These are phyloP conservation scores for Rhipidocladum racemiflorum DNA, from an alignment of 176 grass and related monocot species.

Conservation along the genomic window DNA sequence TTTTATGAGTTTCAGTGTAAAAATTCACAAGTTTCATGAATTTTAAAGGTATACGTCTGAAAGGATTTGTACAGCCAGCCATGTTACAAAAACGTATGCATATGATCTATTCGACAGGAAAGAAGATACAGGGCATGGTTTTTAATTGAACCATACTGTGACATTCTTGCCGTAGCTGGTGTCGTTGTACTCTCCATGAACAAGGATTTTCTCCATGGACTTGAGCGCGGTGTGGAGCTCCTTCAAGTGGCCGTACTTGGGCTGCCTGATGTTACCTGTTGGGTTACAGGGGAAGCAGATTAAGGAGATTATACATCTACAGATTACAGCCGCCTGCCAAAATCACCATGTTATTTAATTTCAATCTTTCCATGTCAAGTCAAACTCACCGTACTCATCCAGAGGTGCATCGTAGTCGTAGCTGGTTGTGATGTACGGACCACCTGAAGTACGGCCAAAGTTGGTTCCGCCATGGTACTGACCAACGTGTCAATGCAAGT, in stretches of 20 bases:
- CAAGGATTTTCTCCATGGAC: conserved; percentile 56
- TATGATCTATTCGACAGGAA: background rate
- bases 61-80: too few species aligned
- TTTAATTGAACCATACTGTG: conserved; percentile 14
- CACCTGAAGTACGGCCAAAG: conserved; percentile 65
- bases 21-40: too few species aligned
- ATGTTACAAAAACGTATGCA: background rate
- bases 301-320: background rate
- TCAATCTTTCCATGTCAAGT: background rate
- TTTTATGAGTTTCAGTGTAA: too few species aligned
- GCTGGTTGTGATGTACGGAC: conserved; percentile 79
- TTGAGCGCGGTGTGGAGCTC: conserved; percentile 58
- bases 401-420: conserved; percentile 93
- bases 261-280: conserved; percentile 67
- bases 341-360: background rate
- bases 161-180: conserved; percentile 25
- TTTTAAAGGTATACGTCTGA: too few species aligned
- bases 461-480: conserved; percentile 94
- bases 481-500: background rate
- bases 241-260: conserved; percentile 84
- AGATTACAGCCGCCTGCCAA: background rate
- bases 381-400: conserved; percentile 73
- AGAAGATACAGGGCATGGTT: background rate
- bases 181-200: conserved; percentile 47
- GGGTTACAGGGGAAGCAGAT: background rate